These are phyloP conservation scores for Trichoderma gracile DNA, from an alignment of 2,329 filamentous ascomycete genomes.

Conservation along the genomic window DNA sequence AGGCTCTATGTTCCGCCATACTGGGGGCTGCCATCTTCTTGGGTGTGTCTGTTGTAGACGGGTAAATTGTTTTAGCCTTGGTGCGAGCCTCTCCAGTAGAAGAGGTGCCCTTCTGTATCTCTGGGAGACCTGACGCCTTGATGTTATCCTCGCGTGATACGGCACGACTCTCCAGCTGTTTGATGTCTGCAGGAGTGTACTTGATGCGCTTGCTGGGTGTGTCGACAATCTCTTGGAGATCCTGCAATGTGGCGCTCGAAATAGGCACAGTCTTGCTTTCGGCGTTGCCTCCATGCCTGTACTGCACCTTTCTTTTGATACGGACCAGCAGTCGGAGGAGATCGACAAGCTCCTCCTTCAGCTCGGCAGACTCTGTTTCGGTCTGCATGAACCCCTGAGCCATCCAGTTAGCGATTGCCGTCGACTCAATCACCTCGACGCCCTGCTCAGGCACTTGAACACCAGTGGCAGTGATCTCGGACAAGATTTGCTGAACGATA, in stretches of 20 bases:
- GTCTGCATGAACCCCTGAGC: conserved; percentile 32
- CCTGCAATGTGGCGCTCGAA: conserved; percentile 17
- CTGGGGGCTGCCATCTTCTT: not conserved
- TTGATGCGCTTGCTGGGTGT: conserved; percentile 25
- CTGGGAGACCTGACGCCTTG: conserved; percentile 11
- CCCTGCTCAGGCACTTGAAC: conserved; percentile 20
- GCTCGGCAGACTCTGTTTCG: conserved; percentile 30
- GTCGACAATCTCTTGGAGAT: conserved; percentile 15
- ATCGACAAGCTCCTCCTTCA: conserved; percentile 30
- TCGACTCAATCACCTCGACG: conserved; percentile 33
- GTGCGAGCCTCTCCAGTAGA: not conserved
- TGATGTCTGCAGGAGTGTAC: conserved; percentile 26
- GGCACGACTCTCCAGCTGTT: conserved; percentile 15
- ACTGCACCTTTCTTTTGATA: conserved; percentile 31
- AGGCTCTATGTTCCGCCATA: conserved; percentile 4
- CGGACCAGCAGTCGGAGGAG: conserved; percentile 31
- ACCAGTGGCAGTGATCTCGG: conserved; percentile 25
- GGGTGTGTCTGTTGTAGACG: not conserved
- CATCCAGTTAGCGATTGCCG: conserved; percentile 33
- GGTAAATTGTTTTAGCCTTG: not conserved
- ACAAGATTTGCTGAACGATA: conserved; percentile 28
- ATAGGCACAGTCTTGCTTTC: not conserved
- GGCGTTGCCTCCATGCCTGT: not conserved
- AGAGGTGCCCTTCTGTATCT: conserved; percentile 3
- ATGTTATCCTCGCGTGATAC: conserved; percentile 11